These are phyloP conservation scores for Phytophthora hibernalis DNA, from an alignment of 352 stramenopile genomes.

Conservation along the genomic window DNA sequence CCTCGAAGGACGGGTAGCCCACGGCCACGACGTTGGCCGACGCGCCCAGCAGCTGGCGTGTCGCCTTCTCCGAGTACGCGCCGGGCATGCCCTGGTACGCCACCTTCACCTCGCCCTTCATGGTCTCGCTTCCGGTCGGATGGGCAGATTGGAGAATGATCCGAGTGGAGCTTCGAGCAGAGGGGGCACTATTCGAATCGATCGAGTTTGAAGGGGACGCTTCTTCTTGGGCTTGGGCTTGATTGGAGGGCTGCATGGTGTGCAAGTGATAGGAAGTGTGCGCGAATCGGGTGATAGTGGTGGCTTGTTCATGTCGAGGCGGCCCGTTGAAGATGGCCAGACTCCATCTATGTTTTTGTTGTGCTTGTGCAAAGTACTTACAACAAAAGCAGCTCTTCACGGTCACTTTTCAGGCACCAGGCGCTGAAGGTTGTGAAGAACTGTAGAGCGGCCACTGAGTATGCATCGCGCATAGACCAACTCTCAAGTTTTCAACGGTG, in stretches of 20 bases:
- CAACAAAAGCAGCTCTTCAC: too few species aligned
- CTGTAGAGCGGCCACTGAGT: too few species aligned
- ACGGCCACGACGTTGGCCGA: slow-evolving; percentile 74
- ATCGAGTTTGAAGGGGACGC: neutral
- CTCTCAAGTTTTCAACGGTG: too few species aligned
- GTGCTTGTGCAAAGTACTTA: too few species aligned
- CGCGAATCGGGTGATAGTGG: too few species aligned
- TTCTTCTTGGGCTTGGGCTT: too few species aligned
- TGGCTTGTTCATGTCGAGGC: neutral
- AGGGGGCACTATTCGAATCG: slow-evolving; percentile 10
- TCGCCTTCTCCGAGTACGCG: slow-evolving; percentile 97
- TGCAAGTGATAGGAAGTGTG: slow-evolving; percentile 1
- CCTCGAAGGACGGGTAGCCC: slow-evolving; percentile 43
- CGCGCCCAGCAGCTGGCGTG: slow-evolving; percentile 90
- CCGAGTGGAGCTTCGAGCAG: neutral
- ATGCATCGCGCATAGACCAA: too few species aligned
- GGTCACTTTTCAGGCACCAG: too few species aligned
- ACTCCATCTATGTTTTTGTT: too few species aligned
- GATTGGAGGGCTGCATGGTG: neutral
- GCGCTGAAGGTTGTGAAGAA: too few species aligned
- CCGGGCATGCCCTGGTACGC: slow-evolving; percentile 97
- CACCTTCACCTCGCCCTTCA: slow-evolving; percentile 81
- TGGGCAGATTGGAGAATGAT: slow-evolving; percentile 5
- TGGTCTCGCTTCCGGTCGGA: slow-evolving; percentile 10
- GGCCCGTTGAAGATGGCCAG: neutral